Percentiles rank a stretch among this genome's conserved stretches.
These are phyloP conservation scores for Miscanthus lutarioriparius DNA, from an alignment of 176 grass and related monocot species.

Conservation along the genomic window DNA sequence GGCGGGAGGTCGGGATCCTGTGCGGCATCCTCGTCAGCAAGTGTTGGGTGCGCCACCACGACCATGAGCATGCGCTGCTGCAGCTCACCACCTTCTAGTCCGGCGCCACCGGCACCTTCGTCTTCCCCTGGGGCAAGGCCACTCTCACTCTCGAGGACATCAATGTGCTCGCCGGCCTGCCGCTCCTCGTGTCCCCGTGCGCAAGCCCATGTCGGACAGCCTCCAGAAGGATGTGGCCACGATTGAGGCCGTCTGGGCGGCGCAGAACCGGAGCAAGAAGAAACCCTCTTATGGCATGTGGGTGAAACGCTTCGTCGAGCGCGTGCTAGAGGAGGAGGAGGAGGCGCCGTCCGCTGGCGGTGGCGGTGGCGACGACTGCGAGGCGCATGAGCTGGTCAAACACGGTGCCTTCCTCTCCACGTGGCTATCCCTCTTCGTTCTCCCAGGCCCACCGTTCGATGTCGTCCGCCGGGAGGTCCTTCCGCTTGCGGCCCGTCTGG, in stretches of 20 bases:
- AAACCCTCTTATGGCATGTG: not conserved
- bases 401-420: conserved; percentile 52
- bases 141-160: conserved; percentile 57
- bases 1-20: conserved; percentile 43
- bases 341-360: not conserved
- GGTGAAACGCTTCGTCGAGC: conserved; percentile 38
- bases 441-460: conserved; percentile 15
- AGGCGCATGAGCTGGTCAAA: conserved; percentile 5
- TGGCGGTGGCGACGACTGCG: not conserved
- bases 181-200: conserved; percentile 33
- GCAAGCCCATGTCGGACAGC: conserved; percentile 1
- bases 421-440: conserved; percentile 47
- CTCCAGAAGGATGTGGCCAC: not conserved
- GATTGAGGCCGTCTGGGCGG: not conserved
- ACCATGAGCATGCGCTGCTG: conserved; percentile 17
- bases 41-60: conserved; percentile 14
- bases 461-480: conserved; percentile 31
- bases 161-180: conserved; percentile 33
- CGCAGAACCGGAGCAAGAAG: conserved; percentile 22
- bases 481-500: conserved; percentile 36
- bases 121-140: conserved; percentile 59
- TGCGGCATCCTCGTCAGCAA: conserved; percentile 32
- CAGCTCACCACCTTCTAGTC: conserved; percentile 48
- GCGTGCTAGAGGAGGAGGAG: not conserved
- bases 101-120: conserved; percentile 41